Conservation (phyloP, 352 stramenopile genomes). For the Pythium dissimile region DNA sequence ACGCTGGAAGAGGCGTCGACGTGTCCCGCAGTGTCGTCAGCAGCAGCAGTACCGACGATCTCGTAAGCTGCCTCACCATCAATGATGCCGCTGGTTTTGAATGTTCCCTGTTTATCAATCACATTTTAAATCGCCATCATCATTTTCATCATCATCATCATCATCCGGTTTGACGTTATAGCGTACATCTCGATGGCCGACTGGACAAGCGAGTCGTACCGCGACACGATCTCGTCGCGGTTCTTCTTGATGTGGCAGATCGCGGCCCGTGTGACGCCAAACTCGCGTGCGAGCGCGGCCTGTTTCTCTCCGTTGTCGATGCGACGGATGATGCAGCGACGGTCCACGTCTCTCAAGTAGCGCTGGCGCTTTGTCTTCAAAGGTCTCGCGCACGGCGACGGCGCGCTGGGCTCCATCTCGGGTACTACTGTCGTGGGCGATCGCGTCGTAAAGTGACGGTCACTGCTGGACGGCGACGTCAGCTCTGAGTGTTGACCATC, state of each 20-base stretch:
- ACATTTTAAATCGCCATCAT: no score
- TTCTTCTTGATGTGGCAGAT: constrained; percentile 83
- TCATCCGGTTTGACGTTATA: no score
- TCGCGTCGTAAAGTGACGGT: no score
- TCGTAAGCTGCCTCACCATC: neutral
- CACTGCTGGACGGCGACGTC: no score
- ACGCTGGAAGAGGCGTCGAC: constrained; percentile 12
- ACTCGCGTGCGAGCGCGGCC: constrained; percentile 51
- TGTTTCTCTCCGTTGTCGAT: constrained; percentile 75
- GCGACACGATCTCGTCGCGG: constrained; percentile 56
- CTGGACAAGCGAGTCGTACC: constrained; percentile 50
- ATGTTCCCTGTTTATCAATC: no score
- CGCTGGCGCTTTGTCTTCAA: constrained; percentile 47
- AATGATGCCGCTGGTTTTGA: no score
- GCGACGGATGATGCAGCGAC: constrained; percentile 56
- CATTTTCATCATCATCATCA: no score
- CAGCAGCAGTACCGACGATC: constrained; percentile 34
- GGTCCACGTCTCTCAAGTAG: constrained; percentile 54
- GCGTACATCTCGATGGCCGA: constrained; percentile 49
- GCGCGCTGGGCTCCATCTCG: no score
- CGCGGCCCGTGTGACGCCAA: constrained; percentile 59
- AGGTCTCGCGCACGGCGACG: no score
- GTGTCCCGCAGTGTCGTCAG: constrained; percentile 43
- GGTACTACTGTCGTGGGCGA: no score
- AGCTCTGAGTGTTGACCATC: no score